A percentile compares a stretch with the other conserved stretches of the same genome.
phyloP scores from a whole-genome alignment of 306 rosid species.

The Vigna mungo region DNA sequence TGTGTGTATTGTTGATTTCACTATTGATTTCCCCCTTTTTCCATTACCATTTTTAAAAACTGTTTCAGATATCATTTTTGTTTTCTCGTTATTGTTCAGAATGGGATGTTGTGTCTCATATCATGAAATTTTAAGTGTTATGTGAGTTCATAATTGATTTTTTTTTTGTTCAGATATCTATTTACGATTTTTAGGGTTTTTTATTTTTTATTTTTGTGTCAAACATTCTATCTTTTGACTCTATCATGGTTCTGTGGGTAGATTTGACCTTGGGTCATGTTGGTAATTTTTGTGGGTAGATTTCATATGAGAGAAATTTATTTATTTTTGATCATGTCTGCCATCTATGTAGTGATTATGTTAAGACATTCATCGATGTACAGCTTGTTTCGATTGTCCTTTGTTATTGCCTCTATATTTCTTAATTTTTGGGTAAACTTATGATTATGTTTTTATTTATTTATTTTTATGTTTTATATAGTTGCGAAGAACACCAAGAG shows the following conservation, averaged over 20 bases:
- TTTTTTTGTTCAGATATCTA: not conserved
- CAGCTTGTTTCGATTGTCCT: conserved; percentile 3
- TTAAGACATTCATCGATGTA: not conserved
- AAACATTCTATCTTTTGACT: not conserved
- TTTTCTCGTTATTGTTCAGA: too few species aligned
- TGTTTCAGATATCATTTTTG: too few species aligned
- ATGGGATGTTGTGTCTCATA: too few species aligned
- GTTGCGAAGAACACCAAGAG: conserved; percentile 48
- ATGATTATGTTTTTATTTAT: not conserved
- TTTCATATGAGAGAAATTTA: not conserved
- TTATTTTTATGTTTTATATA: conserved; percentile 18
- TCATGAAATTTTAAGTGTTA: too few species aligned
- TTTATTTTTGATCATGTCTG: not conserved
- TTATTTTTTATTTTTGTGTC: not conserved
- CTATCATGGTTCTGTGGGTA: conserved; percentile 1
- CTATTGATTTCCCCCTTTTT: too few species aligned
- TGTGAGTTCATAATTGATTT: not conserved
- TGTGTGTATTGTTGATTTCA: not conserved
- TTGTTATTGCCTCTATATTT: not conserved
- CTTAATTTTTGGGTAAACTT: not conserved
- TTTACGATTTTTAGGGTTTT: not conserved
- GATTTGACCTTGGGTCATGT: too few species aligned
- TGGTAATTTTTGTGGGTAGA: not conserved
- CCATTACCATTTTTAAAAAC: too few species aligned
- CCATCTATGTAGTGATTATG: not conserved